These are phyloP conservation scores for Pestalotiopsis fici DNA, from an alignment of 2,329 filamentous ascomycete species.

Conservation along the genomic window DNA sequence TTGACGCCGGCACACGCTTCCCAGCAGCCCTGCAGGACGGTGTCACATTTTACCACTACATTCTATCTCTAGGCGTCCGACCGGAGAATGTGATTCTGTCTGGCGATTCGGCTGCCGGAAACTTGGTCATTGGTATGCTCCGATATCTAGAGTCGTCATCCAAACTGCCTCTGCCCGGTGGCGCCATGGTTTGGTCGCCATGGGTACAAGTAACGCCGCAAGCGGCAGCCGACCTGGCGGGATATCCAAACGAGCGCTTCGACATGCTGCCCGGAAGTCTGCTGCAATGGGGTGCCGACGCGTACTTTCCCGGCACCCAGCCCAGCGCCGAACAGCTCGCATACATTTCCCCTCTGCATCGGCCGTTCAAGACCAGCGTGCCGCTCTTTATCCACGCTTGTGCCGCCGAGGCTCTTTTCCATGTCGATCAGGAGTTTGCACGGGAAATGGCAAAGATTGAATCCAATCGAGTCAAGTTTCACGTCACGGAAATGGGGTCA, in stretches of 20 bases:
- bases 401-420: slow-evolving; percentile 4
- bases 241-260: background rate
- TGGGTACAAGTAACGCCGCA: slow-evolving; percentile 17
- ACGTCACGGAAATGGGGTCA: background rate
- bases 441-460: background rate
- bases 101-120: slow-evolving; percentile 14
- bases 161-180: slow-evolving; percentile 11
- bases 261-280: background rate
- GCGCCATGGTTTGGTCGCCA: slow-evolving; percentile 17
- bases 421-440: slow-evolving; percentile 12
- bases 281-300: slow-evolving; percentile 15
- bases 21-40: background rate
- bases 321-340: slow-evolving; percentile 11
- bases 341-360: slow-evolving; percentile 17
- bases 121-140: slow-evolving; percentile 13
- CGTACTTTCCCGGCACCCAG: slow-evolving; percentile 10
- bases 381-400: slow-evolving; percentile 14
- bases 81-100: slow-evolving; percentile 11
- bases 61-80: slow-evolving; percentile 12
- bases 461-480: background rate
- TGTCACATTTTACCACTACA: slow-evolving; percentile 4
- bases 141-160: slow-evolving; percentile 11
- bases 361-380: slow-evolving; percentile 11
- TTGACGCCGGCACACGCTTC: background rate
- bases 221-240: slow-evolving; percentile 11